phyloP scores from a whole-genome alignment of 1,284 basidiomycete species.

The Pyrrhoderma lamaoense region DNA sequence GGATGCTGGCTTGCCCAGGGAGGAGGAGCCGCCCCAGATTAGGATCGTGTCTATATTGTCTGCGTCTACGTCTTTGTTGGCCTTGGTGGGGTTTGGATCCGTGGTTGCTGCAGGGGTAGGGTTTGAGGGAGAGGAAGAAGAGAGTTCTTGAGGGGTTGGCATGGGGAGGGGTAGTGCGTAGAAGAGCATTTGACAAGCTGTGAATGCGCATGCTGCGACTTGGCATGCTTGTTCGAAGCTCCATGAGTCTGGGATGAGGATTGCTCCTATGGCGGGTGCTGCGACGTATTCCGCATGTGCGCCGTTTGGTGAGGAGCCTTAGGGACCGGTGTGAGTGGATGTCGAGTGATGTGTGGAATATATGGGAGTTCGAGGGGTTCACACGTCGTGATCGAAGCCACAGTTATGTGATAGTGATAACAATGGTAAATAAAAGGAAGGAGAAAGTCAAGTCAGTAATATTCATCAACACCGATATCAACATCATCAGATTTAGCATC shows the following conservation, averaged over 20 bases:
- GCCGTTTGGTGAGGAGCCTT: constrained; percentile 6
- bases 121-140: too few species aligned
- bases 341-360: background rate
- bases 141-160: too few species aligned
- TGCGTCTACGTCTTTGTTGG: constrained; percentile 18
- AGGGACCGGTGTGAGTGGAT: constrained; percentile 19
- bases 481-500: too few species aligned
- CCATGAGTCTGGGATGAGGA: constrained; percentile 26
- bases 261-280: constrained; percentile 23
- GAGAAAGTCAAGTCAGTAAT: too few species aligned
- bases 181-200: constrained; percentile 23
- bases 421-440: too few species aligned
- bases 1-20: constrained; percentile 37
- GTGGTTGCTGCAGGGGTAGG: too few species aligned
- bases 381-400: too few species aligned
- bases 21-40: constrained; percentile 35
- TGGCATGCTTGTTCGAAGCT: constrained; percentile 28
- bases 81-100: too few species aligned
- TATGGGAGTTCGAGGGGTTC: too few species aligned
- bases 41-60: constrained; percentile 24
- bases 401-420: too few species aligned
- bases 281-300: constrained; percentile 20
- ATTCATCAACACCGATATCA: too few species aligned
- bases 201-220: constrained; percentile 21
- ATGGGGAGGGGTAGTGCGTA: constrained; percentile 11